These are phyloP conservation scores for Penicillium sp. DNA, from an alignment of 2,329 filamentous ascomycete species.

Conservation along the genomic window DNA sequence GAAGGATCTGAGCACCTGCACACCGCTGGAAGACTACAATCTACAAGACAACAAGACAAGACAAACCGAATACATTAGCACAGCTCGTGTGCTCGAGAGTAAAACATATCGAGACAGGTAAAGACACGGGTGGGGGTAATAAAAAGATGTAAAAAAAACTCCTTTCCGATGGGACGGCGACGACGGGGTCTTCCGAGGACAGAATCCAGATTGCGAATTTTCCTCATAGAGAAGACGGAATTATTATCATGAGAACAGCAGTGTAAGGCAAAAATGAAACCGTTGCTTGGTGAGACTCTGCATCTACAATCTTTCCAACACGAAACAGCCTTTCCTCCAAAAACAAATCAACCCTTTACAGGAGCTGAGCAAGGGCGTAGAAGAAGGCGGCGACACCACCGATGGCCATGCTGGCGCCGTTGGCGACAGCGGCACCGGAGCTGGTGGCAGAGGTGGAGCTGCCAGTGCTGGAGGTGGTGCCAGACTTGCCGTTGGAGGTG, in stretches of 20 bases:
- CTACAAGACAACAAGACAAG: no score
- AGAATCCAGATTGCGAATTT: slow-evolving; percentile 30
- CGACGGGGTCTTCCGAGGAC: slow-evolving; percentile 21
- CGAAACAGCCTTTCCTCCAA: slow-evolving; percentile 31
- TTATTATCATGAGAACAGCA: slow-evolving; percentile 48
- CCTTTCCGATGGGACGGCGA: slow-evolving; percentile 23
- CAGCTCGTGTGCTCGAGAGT: slow-evolving; percentile 10
- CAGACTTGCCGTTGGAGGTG: slow-evolving; percentile 36
- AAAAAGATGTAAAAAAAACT: slow-evolving; percentile 18
- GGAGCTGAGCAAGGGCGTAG: slow-evolving; percentile 48
- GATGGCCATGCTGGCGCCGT: slow-evolving; percentile 38
- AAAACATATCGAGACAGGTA: slow-evolving; percentile 23
- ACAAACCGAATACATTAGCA: slow-evolving; percentile 28
- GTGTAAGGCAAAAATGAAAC: slow-evolving; percentile 33
- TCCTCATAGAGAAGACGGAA: slow-evolving; percentile 39
- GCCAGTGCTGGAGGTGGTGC: slow-evolving; percentile 29
- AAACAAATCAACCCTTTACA: slow-evolving; percentile 46
- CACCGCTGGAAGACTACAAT: no score
- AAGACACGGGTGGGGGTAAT: slow-evolving; percentile 16
- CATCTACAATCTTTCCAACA: slow-evolving; percentile 37
- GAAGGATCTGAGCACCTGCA: no score
- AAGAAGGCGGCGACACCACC: slow-evolving; percentile 49
- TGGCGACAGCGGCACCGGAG: slow-evolving; percentile 42
- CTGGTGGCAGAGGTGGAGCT: slow-evolving; percentile 29
- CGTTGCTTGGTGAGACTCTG: slow-evolving; percentile 42